Evolutionary conservation across 1,284 basidiomycete species (phyloP), one percentile per base, ranked within the genome.

Genomic region (Cerrena zonata): DNA sequence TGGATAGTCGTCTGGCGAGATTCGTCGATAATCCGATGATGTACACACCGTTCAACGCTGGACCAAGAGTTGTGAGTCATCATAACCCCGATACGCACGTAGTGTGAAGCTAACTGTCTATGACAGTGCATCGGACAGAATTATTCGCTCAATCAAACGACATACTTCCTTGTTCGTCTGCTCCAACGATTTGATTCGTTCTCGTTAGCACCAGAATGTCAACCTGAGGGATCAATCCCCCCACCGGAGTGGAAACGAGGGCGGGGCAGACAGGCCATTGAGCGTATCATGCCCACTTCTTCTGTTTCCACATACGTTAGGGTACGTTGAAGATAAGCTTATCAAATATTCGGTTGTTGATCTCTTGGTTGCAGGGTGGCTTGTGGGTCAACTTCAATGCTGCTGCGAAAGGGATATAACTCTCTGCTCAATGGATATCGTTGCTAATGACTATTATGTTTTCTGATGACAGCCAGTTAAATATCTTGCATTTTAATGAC

Each of bases 101-200:
- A n/a, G n/a, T n/a, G n/a, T n/a, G n/a, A n/a, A n/a, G n/a, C n/a
- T n/a, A n/a, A n/a, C n/a, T 34, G 30, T 15, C 22, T 22, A 12
- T 42, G 49, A 46, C 15, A 86, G 84, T 87, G 85, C 58, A 65
- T 88, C 15, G 86, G 85, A 4, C 83, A 86, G 61, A 81, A 85
- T 56, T 86, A 85, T 54, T 86, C 85, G 2, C 80, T 80, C 54
- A 86, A 86, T 60, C 80, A 89, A 62, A 78, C 81, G 43, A 79
- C 82, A 2, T 88, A 78, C 60, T 80, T 86, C 65, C 73, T 89
- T 30, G 78, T 82, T 7, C 72, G 80, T 26, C 63, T 89, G 24
- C 62, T 89, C 45, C 85, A 88, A 58, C 71, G 72, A 19, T 87
- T 81, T 56, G 76, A 80, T 53, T 68, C 70, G 2, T 79, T 89